Base-by-base conservation (phyloP, 1,139 yeast genomes). In the Chernovozyma aurita region DNA sequence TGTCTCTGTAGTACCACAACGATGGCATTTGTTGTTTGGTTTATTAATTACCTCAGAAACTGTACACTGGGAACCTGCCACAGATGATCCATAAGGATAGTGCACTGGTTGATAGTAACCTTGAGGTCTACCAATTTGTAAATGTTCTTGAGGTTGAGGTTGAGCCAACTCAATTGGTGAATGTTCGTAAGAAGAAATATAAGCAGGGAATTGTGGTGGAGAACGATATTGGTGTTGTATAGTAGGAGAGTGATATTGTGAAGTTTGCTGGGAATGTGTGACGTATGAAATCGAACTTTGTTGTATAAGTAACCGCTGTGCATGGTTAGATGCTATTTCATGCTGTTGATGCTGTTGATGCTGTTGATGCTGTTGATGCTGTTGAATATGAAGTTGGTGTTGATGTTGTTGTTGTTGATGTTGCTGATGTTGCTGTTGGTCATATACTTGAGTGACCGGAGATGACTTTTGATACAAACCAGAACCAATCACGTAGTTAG, bases 1-100 rank as follows among this genome's bases (percentile, higher is more conserved):
- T 1, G 96, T 86, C 42, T 81, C 86, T 3, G 76, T 73, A n/a
- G 85, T 80, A 16, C 83, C 85, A 57, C 96, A 87, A 44, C 65
- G 47, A 34, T 60, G 65, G 41, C 65, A 60, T 45, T 58, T 61
- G 42, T 65, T 63, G 24, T 54, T 51, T 9, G 68, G 67, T 41
- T 63, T 63, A 38, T 62, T 60, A 25, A 63, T 58, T 14, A 65
- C 61, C 44, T 63, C 70, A 1, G 70, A 67, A 3, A 53, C 48
- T 31, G 55, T 48, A 36, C 44, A 57, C 28, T 53, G 58, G 25
- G 42, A 22, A 18, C 39, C 38, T 12, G 40, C 33, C 33, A 35
- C 36, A 33, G 37, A 18, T 17, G 41, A 15, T 14, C 37, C 37
- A 20, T 33, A 27, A 14, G 15, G 33, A 18, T 14, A 30, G 24